These are phyloP conservation scores for Dipteronia sinensis DNA, from an alignment of 345 rosid genomes.

Conservation along the genomic window DNA sequence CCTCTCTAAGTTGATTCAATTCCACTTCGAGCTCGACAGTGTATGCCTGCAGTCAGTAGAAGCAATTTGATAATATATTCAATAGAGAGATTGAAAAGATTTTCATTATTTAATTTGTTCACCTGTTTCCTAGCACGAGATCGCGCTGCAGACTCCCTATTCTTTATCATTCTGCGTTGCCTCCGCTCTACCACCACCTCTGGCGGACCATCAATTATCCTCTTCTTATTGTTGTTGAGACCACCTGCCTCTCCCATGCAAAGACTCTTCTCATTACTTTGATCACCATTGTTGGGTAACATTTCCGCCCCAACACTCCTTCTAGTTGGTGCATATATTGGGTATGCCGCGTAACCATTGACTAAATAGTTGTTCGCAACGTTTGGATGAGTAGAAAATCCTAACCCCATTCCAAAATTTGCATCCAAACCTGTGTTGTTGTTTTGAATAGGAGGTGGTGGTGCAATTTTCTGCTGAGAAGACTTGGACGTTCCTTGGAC, in stretches of 20 bases:
- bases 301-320: constrained; percentile 38
- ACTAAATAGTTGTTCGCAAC: constrained; percentile 20
- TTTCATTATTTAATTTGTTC: neutral
- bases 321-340: constrained; percentile 29
- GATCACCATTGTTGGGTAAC: constrained; percentile 26
- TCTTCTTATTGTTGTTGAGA: constrained; percentile 48
- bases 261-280: constrained; percentile 33
- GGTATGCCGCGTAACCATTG: constrained; percentile 39
- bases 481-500: constrained; percentile 51
- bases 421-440: constrained; percentile 30
- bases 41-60: constrained; percentile 54
- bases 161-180: constrained; percentile 90
- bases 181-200: constrained; percentile 79
- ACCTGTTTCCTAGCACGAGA: constrained; percentile 98
- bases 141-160: constrained; percentile 88
- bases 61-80: neutral
- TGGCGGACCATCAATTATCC: constrained; percentile 64
- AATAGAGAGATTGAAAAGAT: neutral
- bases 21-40: constrained; percentile 89
- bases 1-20: constrained; percentile 73
- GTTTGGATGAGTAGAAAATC: constrained; percentile 27
- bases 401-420: constrained; percentile 31
- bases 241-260: constrained; percentile 35
- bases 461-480: constrained; percentile 14
- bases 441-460: constrained; percentile 13